Evolutionary conservation across 306 rosid genomes (phyloP), one percentile per base, ranked within the genome.

Genomic region (Casuarina equisetifolia): DNA sequence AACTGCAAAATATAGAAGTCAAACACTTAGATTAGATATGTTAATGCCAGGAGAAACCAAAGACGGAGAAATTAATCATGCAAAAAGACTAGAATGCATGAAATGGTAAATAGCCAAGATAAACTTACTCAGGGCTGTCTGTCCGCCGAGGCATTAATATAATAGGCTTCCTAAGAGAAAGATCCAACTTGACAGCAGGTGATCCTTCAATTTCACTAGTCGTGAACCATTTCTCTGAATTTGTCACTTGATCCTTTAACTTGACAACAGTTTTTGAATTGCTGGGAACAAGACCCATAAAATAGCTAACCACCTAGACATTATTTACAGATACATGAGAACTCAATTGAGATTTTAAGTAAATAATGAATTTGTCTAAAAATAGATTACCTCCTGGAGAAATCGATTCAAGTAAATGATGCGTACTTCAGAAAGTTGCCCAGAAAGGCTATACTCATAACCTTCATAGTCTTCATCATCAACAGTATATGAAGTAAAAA

Each of bases 391-490:
- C 97, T 95, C 99, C 85, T 92, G 99, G 57, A 92, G 78, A 79
- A 95, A 95, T 67, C 97, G 92, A 86, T 95, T 92, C 86, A 95
- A 85, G 85, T 91, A 95, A 61, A 95, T 89, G 66, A 95, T 59
- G 75, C 99, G 97, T 76, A 95, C 97, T 95, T 95, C 99, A 19
- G 97, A 95, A 85, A 95, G 97, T 86, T 92, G 84, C 67, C 99
- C 97, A 82, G 70, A 82, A 62, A 95, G 97, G 78, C 99, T 87
- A 78, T 79, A 95, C 75, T 95, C 99, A 84, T 84, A 95, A 61
- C 99, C 99, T 82, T 86, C 80, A 68, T 87, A 95, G 82, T 95
- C 99, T 75, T 89, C 99, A 80, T 95, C 99, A 52, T 84, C 96
- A 8, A 54, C 74, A 79, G 83, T 79, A 79, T 89, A 95, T 76